A percentile compares a stretch with the other conserved stretches of the same genome.
Evolutionary conservation across 1,139 yeast genomes (phyloP).

Genomic region (Keqinozyma sinolaborantium): DNA sequence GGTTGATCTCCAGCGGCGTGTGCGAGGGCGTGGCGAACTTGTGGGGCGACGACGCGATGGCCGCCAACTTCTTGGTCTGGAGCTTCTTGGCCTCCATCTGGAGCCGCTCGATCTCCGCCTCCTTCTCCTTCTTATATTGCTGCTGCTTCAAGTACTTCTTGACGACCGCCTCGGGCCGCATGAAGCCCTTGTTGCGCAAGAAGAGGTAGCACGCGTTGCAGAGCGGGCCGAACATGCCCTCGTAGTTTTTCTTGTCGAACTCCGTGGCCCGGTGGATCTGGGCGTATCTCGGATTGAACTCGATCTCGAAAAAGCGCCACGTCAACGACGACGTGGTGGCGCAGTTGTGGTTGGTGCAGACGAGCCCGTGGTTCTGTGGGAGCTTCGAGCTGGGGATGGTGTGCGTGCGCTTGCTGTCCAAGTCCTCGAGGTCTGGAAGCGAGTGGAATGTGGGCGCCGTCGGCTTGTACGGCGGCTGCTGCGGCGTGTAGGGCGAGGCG

Average conservation of each 20-base stretch:
- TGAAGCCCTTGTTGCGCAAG: conserved; percentile 47
- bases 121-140: conserved; percentile 31
- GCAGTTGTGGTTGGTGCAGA: conserved; percentile 45
- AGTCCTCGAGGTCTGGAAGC: conserved; percentile 43
- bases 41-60: conserved; percentile 23
- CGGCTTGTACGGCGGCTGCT: conserved; percentile 32
- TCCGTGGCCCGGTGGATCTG: conserved; percentile 36
- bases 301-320: conserved; percentile 48
- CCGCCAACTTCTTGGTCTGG: conserved; percentile 8
- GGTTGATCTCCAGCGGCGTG: conserved; percentile 44
- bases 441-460: conserved; percentile 25
- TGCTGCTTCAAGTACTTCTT: conserved; percentile 47
- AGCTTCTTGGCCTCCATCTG: conserved; percentile 1
- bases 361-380: conserved; percentile 37
- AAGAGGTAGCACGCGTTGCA: conserved; percentile 50
- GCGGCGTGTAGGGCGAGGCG: conserved; percentile 42
- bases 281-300: conserved; percentile 36
- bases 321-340: conserved; percentile 37
- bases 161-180: conserved; percentile 49
- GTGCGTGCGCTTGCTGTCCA: conserved; percentile 44
- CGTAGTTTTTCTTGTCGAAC: conserved; percentile 40
- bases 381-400: conserved; percentile 37
- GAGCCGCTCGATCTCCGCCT: not conserved
- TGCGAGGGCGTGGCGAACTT: conserved; percentile 42
- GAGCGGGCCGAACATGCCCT: conserved; percentile 50